Evolutionary conservation across 2,329 filamentous ascomycete genomes (phyloP).

Genomic region (Monascus ruber): DNA sequence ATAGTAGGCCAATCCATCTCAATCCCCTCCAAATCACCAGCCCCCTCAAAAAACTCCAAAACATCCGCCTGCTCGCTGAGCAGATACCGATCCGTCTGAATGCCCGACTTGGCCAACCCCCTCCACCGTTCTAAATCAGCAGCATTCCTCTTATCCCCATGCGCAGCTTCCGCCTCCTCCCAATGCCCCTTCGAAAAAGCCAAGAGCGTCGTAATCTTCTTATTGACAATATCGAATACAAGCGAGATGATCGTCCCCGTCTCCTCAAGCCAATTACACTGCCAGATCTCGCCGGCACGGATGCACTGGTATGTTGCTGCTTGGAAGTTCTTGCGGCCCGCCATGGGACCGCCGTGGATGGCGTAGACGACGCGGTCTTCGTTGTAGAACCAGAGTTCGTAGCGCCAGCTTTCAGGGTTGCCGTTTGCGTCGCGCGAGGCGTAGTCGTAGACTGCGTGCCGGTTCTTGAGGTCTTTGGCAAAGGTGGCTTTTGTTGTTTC

Average conservation of each 20-base stretch:
- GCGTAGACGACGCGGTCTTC: conserved; percentile 44
- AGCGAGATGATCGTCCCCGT: conserved; percentile 48
- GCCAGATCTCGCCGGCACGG: conserved; percentile 47
- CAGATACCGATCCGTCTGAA: conserved; percentile 40
- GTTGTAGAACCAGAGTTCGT: conserved; percentile 53
- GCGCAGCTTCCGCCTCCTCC: conserved; percentile 44
- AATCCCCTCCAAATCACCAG: conserved; percentile 38
- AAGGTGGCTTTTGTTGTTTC: conserved; percentile 28
- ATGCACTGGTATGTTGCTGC: conserved; percentile 47
- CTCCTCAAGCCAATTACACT: conserved; percentile 51
- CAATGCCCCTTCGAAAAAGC: conserved; percentile 49
- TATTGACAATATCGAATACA: conserved; percentile 43
- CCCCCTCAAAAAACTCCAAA: conserved; percentile 39
- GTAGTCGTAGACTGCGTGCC: conserved; percentile 49
- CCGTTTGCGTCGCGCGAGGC: conserved; percentile 37
- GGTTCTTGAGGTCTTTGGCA: conserved; percentile 41
- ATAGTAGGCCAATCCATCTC: conserved; percentile 27
- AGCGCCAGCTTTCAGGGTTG: conserved; percentile 48
- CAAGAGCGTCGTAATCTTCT: conserved; percentile 42
- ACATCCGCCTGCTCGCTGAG: conserved; percentile 45
- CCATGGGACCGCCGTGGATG: conserved; percentile 51
- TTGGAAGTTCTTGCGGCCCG: conserved; percentile 43
- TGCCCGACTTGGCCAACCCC: conserved; percentile 41
- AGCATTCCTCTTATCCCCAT: conserved; percentile 46
- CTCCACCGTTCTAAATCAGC: conserved; percentile 44